Percentiles rank a stretch among this genome's conserved stretches.
These are phyloP conservation scores for Adansonia grandidieri DNA, from an alignment of 441 rosid species.

Conservation along the genomic window DNA sequence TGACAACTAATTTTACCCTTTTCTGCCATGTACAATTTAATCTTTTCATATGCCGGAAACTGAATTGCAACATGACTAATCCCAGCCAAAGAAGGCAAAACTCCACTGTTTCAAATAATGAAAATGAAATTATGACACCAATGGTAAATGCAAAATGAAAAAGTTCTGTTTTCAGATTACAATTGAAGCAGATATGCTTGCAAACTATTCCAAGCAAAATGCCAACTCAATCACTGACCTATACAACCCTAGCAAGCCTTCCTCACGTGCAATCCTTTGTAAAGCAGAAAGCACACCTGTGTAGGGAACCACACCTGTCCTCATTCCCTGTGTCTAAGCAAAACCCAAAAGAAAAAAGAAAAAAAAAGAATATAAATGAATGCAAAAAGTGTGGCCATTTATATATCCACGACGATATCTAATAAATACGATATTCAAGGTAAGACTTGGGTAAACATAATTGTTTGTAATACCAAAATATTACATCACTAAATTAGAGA, in stretches of 20 bases:
- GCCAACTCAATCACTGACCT: constrained; percentile 51
- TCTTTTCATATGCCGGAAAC: constrained; percentile 90
- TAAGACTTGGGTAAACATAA: background rate
- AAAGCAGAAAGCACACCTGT: constrained; percentile 77
- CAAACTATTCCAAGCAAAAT: constrained; percentile 3
- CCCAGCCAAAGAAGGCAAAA: constrained; percentile 88
- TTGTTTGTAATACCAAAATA: background rate
- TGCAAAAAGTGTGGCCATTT: no score
- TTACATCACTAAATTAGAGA: background rate
- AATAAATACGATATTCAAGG: background rate
- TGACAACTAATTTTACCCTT: constrained; percentile 50
- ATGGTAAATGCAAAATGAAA: constrained; percentile 6
- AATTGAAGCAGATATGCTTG: background rate
- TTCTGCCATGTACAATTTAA: constrained; percentile 73
- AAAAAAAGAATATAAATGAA: background rate
- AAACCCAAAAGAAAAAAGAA: constrained; percentile 23
- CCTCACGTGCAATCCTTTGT: constrained; percentile 75
- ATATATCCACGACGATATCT: constrained; percentile 9
- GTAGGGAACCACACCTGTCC: constrained; percentile 85
- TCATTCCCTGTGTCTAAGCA: constrained; percentile 84
- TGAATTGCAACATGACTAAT: constrained; percentile 94
- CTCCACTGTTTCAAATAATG: constrained; percentile 67
- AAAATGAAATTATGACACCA: constrained; percentile 22
- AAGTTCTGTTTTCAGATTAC: background rate
- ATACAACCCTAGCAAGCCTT: constrained; percentile 87